These are phyloP conservation scores for Echria macrotheca DNA, from an alignment of 495 filamentous ascomycete genomes.

Conservation along the genomic window DNA sequence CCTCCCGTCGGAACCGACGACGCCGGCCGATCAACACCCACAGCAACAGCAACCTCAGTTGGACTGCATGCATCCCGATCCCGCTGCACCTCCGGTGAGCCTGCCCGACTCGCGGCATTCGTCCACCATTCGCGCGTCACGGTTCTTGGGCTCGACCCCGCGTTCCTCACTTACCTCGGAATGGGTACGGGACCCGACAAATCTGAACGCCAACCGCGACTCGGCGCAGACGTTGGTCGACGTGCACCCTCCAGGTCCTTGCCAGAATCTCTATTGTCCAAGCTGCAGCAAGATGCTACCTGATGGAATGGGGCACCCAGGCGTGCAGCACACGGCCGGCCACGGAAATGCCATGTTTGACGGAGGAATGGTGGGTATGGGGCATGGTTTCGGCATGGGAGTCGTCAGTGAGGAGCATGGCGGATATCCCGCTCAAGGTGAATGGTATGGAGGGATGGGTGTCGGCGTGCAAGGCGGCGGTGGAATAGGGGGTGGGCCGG, in stretches of 20 bases:
- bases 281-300: constrained; percentile 19
- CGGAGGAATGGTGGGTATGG: not conserved
- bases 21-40: not conserved
- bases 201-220: constrained; percentile 27
- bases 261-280: constrained; percentile 21
- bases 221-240: constrained; percentile 29
- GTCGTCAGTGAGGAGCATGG: constrained; percentile 5
- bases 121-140: constrained; percentile 1
- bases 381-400: constrained; percentile 3
- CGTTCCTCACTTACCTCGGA: constrained; percentile 17
- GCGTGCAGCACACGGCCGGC: not conserved
- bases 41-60: constrained; percentile 1
- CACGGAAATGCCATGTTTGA: too few relatives aligned
- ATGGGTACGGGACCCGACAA: constrained; percentile 24
- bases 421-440: not conserved
- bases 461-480: not conserved
- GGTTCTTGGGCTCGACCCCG: constrained; percentile 15
- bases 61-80: constrained; percentile 3
- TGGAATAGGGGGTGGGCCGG: not conserved
- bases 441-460: constrained; percentile 5
- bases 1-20: constrained; percentile 1
- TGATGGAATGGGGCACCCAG: not conserved
- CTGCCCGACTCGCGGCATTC: constrained; percentile 4
- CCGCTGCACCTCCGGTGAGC: not conserved
- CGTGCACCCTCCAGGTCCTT: constrained; percentile 21